Conservation (phyloP, 192 early-diverging fungal genomes). For the Coemansia sp. region DNA sequence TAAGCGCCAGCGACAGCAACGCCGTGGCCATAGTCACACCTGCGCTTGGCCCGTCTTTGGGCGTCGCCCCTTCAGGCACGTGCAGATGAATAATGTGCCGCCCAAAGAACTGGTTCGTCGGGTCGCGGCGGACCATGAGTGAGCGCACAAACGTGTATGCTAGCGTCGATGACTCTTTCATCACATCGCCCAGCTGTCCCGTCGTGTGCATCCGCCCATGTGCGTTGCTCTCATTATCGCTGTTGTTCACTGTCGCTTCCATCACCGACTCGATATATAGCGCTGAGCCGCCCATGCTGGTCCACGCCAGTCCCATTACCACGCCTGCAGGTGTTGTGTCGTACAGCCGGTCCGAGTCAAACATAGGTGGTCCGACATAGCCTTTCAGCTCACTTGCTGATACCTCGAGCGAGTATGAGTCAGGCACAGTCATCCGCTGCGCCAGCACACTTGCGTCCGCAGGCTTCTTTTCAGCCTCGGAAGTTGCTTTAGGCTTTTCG, state of each 20-base stretch:
- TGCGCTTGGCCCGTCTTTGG: slow-evolving; percentile 97
- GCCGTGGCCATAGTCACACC: slow-evolving; percentile 96
- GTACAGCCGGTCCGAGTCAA: slow-evolving; percentile 87
- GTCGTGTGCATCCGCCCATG: slow-evolving; percentile 75
- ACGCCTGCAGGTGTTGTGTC: slow-evolving; percentile 89
- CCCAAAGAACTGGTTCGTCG: slow-evolving; percentile 89
- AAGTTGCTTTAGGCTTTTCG: neutral
- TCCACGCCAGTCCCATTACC: slow-evolving; percentile 99
- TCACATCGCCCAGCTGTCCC: slow-evolving; percentile 97
- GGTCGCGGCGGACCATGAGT: slow-evolving; percentile 69
- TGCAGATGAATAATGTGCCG: slow-evolving; percentile 90
- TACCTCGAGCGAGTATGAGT: slow-evolving; percentile 64
- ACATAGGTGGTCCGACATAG: slow-evolving; percentile 89
- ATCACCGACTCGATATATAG: slow-evolving; percentile 95
- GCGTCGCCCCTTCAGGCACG: slow-evolving; percentile 95
- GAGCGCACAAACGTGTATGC: slow-evolving; percentile 96
- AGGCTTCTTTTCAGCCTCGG: neutral
- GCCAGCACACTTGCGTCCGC: slow-evolving; percentile 22
- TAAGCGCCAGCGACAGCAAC: slow-evolving; percentile 86
- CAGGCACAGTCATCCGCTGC: slow-evolving; percentile 53
- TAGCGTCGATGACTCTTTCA: slow-evolving; percentile 96
- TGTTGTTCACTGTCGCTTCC: slow-evolving; percentile 51
- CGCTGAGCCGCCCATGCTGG: slow-evolving; percentile 90
- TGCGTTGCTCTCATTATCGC: neutral
- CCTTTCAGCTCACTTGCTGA: slow-evolving; percentile 75